A percentile compares a stretch with the other conserved stretches of the same genome.
phyloP scores from a whole-genome alignment of 495 filamentous ascomycete genomes.

The Penicillium antarcticum region DNA sequence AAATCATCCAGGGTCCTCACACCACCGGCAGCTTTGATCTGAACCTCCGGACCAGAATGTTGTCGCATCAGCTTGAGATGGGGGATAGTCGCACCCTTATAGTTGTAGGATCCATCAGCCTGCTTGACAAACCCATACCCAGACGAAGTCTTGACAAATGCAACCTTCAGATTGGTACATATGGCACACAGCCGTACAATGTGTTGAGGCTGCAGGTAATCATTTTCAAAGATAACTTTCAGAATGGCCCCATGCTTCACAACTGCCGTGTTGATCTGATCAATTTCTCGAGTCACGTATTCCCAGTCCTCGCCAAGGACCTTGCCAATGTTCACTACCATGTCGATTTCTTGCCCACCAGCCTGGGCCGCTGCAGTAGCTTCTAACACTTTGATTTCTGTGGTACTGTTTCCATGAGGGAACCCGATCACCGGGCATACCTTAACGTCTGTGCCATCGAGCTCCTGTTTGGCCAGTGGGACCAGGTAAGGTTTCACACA shows the following conservation, averaged over 20 bases:
- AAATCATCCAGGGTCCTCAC: slow-evolving; percentile 38
- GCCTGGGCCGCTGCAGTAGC: slow-evolving; percentile 43
- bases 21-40: slow-evolving; percentile 57
- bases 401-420: slow-evolving; percentile 55
- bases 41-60: slow-evolving; percentile 38
- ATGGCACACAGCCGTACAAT: slow-evolving; percentile 50
- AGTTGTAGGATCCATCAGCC: slow-evolving; percentile 46
- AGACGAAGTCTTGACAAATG: slow-evolving; percentile 56
- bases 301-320: slow-evolving; percentile 53
- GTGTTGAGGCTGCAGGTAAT: slow-evolving; percentile 44
- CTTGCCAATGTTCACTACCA: slow-evolving; percentile 58
- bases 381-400: slow-evolving; percentile 50
- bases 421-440: slow-evolving; percentile 58
- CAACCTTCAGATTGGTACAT: slow-evolving; percentile 45
- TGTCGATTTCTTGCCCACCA: slow-evolving; percentile 54
- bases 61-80: slow-evolving; percentile 54
- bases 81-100: slow-evolving; percentile 44
- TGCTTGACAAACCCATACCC: slow-evolving; percentile 58
- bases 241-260: slow-evolving; percentile 36
- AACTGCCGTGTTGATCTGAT: slow-evolving; percentile 45
- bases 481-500: slow-evolving; percentile 55
- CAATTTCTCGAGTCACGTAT: slow-evolving; percentile 50
- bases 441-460: slow-evolving; percentile 44
- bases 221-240: slow-evolving; percentile 61
- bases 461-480: slow-evolving; percentile 40